Conservation (phyloP, 2,329 filamentous ascomycete species). For the Phialocephala subalpina region DNA sequence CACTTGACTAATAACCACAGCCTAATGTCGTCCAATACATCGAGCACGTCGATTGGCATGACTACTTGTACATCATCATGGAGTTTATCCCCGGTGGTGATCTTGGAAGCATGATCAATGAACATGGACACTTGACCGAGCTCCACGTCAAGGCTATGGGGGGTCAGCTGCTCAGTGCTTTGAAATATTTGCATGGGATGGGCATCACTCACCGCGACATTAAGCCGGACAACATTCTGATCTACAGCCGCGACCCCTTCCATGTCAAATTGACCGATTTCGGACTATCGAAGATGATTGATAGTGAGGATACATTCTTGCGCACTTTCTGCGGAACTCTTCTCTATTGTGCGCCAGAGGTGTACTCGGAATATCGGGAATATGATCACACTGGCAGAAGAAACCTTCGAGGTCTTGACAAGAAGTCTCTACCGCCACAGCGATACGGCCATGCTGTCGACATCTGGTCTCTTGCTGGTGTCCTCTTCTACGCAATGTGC, state of each 20-base stretch:
- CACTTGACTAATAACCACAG: slow-evolving; percentile 50
- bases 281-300: slow-evolving; percentile 92
- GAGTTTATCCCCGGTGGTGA: slow-evolving; percentile 88
- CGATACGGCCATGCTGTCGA: slow-evolving; percentile 93
- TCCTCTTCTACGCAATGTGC: slow-evolving; percentile 87
- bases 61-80: slow-evolving; percentile 95
- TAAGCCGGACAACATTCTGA: slow-evolving; percentile 97
- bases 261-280: slow-evolving; percentile 95
- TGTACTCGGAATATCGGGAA: slow-evolving; percentile 79
- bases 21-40: slow-evolving; percentile 91
- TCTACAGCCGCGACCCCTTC: slow-evolving; percentile 76
- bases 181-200: slow-evolving; percentile 85
- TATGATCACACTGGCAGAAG: slow-evolving; percentile 72
- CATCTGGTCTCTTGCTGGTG: slow-evolving; percentile 94
- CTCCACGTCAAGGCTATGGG: slow-evolving; percentile 75
- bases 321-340: slow-evolving; percentile 97
- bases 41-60: slow-evolving; percentile 83
- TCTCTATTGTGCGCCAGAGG: slow-evolving; percentile 94
- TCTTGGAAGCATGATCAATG: slow-evolving; percentile 75
- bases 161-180: slow-evolving; percentile 78
- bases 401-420: slow-evolving; percentile 50
- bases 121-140: slow-evolving; percentile 71
- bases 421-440: slow-evolving; percentile 48
- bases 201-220: slow-evolving; percentile 98
- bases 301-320: slow-evolving; percentile 88